Evolutionary conservation across 1,139 yeast genomes (phyloP).

Genomic region (Suhomyces yuchorum): DNA sequence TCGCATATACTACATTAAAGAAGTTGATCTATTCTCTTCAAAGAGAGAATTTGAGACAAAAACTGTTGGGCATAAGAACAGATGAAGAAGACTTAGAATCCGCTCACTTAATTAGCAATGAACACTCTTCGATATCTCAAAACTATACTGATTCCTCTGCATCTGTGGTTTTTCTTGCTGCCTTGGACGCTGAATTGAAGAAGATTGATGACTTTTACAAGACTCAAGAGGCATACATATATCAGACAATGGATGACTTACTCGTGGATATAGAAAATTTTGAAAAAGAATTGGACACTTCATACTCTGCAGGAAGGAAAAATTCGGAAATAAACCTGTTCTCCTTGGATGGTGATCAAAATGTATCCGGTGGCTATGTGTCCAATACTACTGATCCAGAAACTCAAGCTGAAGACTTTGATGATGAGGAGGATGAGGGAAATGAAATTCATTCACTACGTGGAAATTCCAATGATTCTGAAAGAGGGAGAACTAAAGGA

Average conservation of each 20-base stretch:
- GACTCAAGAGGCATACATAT: conserved; percentile 52
- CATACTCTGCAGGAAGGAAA: conserved; percentile 9
- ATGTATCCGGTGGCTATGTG: conserved; percentile 24
- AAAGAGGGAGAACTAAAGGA: conserved; percentile 9
- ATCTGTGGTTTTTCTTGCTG: conserved; percentile 48
- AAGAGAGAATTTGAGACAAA: conserved; percentile 49
- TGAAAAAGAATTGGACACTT: conserved; percentile 33
- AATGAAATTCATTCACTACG: conserved; percentile 12
- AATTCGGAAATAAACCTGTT: conserved; percentile 13
- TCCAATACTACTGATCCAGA: conserved; percentile 34
- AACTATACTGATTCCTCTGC: conserved; percentile 25
- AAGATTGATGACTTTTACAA: conserved; percentile 65
- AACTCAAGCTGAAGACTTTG: conserved; percentile 35
- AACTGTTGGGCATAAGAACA: conserved; percentile 14
- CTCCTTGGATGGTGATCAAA: conserved; percentile 9
- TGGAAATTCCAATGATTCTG: conserved; percentile 1
- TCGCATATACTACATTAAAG: conserved; percentile 65
- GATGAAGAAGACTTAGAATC: conserved; percentile 34
- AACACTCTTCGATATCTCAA: conserved; percentile 27
- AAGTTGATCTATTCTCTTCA: conserved; percentile 67
- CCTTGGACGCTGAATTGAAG: conserved; percentile 55
- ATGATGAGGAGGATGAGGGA: conserved; percentile 27
- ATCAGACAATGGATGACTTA: conserved; percentile 51
- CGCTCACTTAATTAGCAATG: conserved; percentile 29
- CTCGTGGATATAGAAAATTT: conserved; percentile 52